Conservation (phyloP, 1,139 yeast species). For the Suhomyces chickasaworum region DNA sequence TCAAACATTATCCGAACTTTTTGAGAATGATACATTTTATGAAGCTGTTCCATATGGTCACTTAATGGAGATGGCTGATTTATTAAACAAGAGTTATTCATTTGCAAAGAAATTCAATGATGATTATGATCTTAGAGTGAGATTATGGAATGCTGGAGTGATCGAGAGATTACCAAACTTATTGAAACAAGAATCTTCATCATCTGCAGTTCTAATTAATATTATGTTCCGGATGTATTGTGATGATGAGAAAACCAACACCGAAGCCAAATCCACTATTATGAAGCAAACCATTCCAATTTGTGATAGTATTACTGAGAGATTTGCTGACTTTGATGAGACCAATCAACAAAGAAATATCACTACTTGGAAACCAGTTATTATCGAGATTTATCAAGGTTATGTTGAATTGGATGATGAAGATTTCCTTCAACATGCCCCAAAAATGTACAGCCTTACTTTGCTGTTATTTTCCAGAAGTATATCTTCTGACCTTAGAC, state of each 20-base stretch:
- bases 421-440: conserved; percentile 68
- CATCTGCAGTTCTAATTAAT: conserved; percentile 85
- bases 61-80: conserved; percentile 57
- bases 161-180: conserved; percentile 92
- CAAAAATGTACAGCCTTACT: conserved; percentile 67
- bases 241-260: conserved; percentile 55
- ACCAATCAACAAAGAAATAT: conserved; percentile 77
- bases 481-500: conserved; percentile 68
- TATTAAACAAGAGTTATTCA: conserved; percentile 68
- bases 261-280: conserved; percentile 41
- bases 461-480: conserved; percentile 68
- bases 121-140: conserved; percentile 79
- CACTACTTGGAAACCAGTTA: conserved; percentile 88
- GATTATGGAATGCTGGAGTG: conserved; percentile 89
- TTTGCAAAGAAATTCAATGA: conserved; percentile 89
- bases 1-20: conserved; percentile 79
- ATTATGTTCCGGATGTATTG: conserved; percentile 80
- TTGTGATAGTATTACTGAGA: conserved; percentile 67
- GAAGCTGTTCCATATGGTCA: conserved; percentile 66
- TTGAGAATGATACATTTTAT: conserved; percentile 70
- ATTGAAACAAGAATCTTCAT: conserved; percentile 85
- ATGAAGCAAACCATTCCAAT: conserved; percentile 64
- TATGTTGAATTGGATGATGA: conserved; percentile 72
- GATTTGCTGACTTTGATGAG: conserved; percentile 74
- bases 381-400: conserved; percentile 82